Base-by-base conservation (phyloP, 179 eudicot species). In the Beta lomatogona region DNA sequence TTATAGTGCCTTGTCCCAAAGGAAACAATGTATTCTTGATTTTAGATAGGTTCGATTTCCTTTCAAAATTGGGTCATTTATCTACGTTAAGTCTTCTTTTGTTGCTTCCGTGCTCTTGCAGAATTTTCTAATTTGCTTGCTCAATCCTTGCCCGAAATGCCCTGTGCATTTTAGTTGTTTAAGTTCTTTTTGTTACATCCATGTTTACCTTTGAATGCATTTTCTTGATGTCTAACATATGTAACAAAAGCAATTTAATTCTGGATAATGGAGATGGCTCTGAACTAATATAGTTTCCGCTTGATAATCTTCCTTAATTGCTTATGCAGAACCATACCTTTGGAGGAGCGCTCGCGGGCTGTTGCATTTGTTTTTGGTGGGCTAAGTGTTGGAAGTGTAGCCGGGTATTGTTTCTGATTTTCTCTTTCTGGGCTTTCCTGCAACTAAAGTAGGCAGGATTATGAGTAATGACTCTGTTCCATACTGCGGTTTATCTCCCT, bases 281-380 rank as follows among this genome's bases (percentile, higher is more conserved):
- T 44, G 44, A 48, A 55, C 61, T 3, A 48, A 46, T 48, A 46
- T 36, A 11, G 53, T 73, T 61, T 31, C 57, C 15, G 41, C 61
- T 53, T 55, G 4, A 60, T 28, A 15, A 61, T n/a, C 46, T 59
- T 81, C 36, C 74, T 18, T 61, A 50, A n/a, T 60, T 76, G 45
- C 14, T 22, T 53, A 80, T 88, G 80, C 94, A 96, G 99, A 88
- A 69, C 91, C 77, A 91, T 96, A 86, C 98, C 98, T 61, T 72
- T 94, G 88, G 88, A 91, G 87, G 99, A 96, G 88, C 96, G 99
- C 16, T 96, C 99, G 78, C 85, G 99, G 68, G 98, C 98, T 70
- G 99, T 96, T 80, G 88, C 97, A 78, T 94, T 96, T 89, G 98
- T 94, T 81, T 96, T 96, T 86, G 99, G 98, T 83, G 99, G 99